These are phyloP conservation scores for Hortiboletus rubellus DNA, from an alignment of 1,284 basidiomycete species.

Conservation along the genomic window DNA sequence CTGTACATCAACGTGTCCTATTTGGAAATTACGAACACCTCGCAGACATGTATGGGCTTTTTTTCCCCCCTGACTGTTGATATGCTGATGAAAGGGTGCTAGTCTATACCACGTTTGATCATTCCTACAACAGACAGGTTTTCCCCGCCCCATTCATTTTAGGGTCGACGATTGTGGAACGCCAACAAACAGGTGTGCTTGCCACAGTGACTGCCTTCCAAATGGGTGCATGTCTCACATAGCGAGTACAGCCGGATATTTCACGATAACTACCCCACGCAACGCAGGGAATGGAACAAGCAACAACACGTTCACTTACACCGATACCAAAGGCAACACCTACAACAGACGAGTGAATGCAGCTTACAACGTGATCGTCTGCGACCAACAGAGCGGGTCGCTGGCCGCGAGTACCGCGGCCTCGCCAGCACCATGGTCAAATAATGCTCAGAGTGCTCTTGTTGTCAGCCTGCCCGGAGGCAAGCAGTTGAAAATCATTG, in stretches of 20 bases:
- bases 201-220: not conserved
- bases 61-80: not conserved
- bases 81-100: not conserved
- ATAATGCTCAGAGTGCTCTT: not conserved
- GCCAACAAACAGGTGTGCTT: constrained; percentile 55
- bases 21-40: constrained; percentile 44
- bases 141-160: constrained; percentile 59
- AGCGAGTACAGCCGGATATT: constrained; percentile 50
- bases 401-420: constrained; percentile 39
- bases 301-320: constrained; percentile 65
- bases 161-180: constrained; percentile 56
- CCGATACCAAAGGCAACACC: constrained; percentile 60
- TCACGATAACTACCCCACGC: constrained; percentile 45
- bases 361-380: constrained; percentile 58
- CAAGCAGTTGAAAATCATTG: constrained; percentile 6
- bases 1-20: constrained; percentile 59
- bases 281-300: constrained; percentile 61
- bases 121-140: constrained; percentile 62
- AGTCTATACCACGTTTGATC: constrained; percentile 62
- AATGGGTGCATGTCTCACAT: not conserved
- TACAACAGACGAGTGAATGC: constrained; percentile 62
- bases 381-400: constrained; percentile 57
- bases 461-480: constrained; percentile 48
- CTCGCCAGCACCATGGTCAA: not conserved
- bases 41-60: constrained; percentile 44